phyloP scores from a whole-genome alignment of 78 protist species.

The Chrysochromulina tobinii region DNA sequence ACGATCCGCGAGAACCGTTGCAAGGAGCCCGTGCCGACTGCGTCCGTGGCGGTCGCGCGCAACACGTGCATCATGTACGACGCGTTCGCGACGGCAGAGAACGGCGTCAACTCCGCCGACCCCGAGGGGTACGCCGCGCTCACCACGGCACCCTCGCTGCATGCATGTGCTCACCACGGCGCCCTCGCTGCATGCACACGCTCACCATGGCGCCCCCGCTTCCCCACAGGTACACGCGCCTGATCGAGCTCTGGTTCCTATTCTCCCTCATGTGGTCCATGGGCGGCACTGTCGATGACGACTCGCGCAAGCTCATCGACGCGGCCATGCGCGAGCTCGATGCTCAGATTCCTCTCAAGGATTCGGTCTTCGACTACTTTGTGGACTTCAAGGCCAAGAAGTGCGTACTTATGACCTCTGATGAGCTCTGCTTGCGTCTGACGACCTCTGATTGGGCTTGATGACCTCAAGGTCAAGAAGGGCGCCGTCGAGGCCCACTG shows the following conservation, averaged over 20 bases:
- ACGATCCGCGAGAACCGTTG: slow-evolving; percentile 5
- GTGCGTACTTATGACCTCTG: too few relatives aligned
- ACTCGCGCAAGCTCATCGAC: slow-evolving; percentile 65
- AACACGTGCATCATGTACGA: slow-evolving; percentile 66
- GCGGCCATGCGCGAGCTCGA: slow-evolving; percentile 70
- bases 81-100: slow-evolving; percentile 59
- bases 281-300: slow-evolving; percentile 65
- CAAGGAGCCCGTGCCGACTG: slow-evolving; percentile 50
- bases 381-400: too few relatives aligned
- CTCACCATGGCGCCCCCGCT: neutral
- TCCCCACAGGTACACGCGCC: slow-evolving; percentile 18
- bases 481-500: too few relatives aligned
- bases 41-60: slow-evolving; percentile 42
- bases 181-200: too few relatives aligned
- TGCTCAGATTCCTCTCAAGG: slow-evolving; percentile 61
- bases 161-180: too few relatives aligned
- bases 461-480: too few relatives aligned
- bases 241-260: slow-evolving; percentile 65
- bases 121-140: too few relatives aligned
- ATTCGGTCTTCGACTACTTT: slow-evolving; percentile 73
- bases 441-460: too few relatives aligned
- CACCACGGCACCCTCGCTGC: too few relatives aligned
- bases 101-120: slow-evolving; percentile 38
- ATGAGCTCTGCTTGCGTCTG: neutral
- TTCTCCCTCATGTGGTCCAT: slow-evolving; percentile 76